Conservation (phyloP, 2,329 filamentous ascomycete species). For the Shiraia sp. region DNA sequence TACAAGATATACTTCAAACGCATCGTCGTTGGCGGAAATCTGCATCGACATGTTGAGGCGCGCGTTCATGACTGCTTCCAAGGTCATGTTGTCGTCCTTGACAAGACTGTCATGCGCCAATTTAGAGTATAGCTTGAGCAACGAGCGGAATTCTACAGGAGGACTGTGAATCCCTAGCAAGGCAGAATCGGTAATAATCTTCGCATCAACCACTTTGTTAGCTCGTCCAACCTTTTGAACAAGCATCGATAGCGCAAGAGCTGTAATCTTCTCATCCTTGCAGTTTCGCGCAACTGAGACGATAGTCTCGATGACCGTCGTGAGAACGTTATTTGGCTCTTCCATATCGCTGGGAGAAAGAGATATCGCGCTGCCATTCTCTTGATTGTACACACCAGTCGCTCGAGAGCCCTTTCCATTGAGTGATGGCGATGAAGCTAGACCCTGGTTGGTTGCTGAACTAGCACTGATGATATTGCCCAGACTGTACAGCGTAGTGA, state of each 20-base stretch:
- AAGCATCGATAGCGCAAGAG: slow-evolving; percentile 91
- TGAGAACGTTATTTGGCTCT: slow-evolving; percentile 75
- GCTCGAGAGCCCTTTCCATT: slow-evolving; percentile 57
- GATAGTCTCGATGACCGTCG: slow-evolving; percentile 92
- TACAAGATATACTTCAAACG: slow-evolving; percentile 82
- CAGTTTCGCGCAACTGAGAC: slow-evolving; percentile 83
- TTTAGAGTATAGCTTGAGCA: slow-evolving; percentile 81
- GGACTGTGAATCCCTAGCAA: slow-evolving; percentile 76
- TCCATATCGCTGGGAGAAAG: slow-evolving; percentile 75
- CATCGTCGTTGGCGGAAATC: slow-evolving; percentile 68
- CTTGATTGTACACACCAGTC: slow-evolving; percentile 50
- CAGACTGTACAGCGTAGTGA: slow-evolving; percentile 94
- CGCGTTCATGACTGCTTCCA: slow-evolving; percentile 77
- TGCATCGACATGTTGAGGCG: slow-evolving; percentile 76
- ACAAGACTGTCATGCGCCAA: slow-evolving; percentile 73
- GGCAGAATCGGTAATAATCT: slow-evolving; percentile 82
- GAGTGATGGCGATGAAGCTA: slow-evolving; percentile 49
- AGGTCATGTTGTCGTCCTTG: slow-evolving; percentile 67
- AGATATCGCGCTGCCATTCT: slow-evolving; percentile 76
- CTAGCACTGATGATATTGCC: slow-evolving; percentile 89
- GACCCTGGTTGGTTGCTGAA: slow-evolving; percentile 54
- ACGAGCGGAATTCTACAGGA: slow-evolving; percentile 78
- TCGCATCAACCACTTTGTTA: slow-evolving; percentile 76
- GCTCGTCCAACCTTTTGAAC: slow-evolving; percentile 93
- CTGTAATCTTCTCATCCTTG: slow-evolving; percentile 88